These are phyloP conservation scores for Penicillium griseofulvum DNA, from an alignment of 2,329 filamentous ascomycete species.

Conservation along the genomic window DNA sequence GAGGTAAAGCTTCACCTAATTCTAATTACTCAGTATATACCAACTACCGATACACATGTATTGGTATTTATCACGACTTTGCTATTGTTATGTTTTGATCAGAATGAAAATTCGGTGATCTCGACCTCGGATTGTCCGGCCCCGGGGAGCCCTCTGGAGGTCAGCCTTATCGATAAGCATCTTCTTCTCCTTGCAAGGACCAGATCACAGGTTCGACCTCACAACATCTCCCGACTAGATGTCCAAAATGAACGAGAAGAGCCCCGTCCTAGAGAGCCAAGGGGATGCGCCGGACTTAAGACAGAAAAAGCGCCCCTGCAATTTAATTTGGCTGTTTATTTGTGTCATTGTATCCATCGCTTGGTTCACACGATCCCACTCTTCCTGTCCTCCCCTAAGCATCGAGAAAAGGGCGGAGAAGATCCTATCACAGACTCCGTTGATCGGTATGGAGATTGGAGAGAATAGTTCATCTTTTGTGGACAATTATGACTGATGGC, in stretches of 20 bases:
- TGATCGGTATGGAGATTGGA: constrained; percentile 44
- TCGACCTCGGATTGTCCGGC: not conserved
- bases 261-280: not conserved
- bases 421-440: constrained; percentile 48
- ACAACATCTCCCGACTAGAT: not conserved
- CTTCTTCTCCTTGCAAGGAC: no score
- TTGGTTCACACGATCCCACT: constrained; percentile 17
- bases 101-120: not conserved
- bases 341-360: constrained; percentile 7
- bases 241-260: constrained; percentile 4
- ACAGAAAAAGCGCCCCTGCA: not conserved
- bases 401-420: constrained; percentile 42
- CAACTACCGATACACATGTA: no score
- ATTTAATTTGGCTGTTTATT: constrained; percentile 11
- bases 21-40: no score
- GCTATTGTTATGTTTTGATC: not conserved
- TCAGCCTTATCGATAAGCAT: constrained; percentile 4
- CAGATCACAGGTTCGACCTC: no score
- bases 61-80: no score
- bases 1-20: no score
- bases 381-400: constrained; percentile 12
- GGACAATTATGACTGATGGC: not conserved
- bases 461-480: not conserved
- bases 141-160: no score
- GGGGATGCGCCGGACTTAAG: not conserved